Conservation (phyloP, 108 stramenopile genomes). For the Cyclotella cryptica region DNA sequence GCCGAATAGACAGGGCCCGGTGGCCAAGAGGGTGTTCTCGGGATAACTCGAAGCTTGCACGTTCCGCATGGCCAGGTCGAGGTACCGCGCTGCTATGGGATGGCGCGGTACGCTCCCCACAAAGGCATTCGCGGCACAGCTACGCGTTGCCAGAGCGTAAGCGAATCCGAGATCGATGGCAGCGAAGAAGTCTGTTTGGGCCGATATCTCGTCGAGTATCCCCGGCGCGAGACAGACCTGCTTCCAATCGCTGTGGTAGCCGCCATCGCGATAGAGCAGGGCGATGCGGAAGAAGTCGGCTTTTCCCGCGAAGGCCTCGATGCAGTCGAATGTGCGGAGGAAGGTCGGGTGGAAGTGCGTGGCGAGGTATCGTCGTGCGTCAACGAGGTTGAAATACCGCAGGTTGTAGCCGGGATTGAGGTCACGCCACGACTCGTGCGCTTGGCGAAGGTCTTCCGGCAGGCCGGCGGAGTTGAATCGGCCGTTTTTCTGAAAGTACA, state of each 20-base stretch:
- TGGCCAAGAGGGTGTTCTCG: background rate
- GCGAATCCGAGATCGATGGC: background rate
- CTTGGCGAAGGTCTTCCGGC: background rate
- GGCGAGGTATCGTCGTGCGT: background rate
- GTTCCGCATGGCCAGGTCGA: background rate
- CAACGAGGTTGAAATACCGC: constrained; percentile 5
- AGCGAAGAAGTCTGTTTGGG: constrained; percentile 7
- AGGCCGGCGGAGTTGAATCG: background rate
- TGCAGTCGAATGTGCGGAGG: constrained; percentile 23
- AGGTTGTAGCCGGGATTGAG: constrained; percentile 20
- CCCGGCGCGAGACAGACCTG: background rate
- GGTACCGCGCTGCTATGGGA: background rate
- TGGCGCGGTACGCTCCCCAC: background rate
- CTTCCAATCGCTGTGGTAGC: constrained; percentile 22
- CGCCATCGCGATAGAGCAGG: constrained; percentile 8
- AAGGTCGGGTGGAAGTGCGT: constrained; percentile 17
- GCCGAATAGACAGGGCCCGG: background rate
- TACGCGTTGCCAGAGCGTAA: background rate
- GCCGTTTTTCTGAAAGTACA: constrained; percentile 18
- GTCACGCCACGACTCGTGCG: constrained; percentile 11
- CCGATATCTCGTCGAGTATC: background rate
- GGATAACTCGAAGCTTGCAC: background rate
- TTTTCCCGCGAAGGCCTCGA: constrained; percentile 22
- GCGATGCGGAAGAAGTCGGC: constrained; percentile 14
- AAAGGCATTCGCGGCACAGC: background rate